These are phyloP conservation scores for Abortiporus biennis DNA, from an alignment of 1,284 basidiomycete genomes.

Conservation along the genomic window DNA sequence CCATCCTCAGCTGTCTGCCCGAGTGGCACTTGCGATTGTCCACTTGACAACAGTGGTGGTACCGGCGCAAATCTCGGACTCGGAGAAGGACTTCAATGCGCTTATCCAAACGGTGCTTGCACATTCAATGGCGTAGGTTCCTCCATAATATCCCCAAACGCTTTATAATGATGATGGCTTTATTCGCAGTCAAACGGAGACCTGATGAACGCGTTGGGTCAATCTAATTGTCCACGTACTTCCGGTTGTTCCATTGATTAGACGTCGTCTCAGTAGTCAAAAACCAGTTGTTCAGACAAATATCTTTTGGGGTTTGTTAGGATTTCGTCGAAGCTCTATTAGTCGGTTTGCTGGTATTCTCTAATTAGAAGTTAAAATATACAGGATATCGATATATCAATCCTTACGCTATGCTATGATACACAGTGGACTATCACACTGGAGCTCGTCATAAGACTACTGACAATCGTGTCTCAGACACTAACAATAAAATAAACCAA, in stretches of 20 bases:
- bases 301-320: too few relatives aligned
- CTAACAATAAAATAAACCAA: too few relatives aligned
- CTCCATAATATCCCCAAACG: not conserved
- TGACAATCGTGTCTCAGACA: too few relatives aligned
- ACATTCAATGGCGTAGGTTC: slow-evolving; percentile 8
- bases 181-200: not conserved
- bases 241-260: not conserved
- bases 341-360: too few relatives aligned
- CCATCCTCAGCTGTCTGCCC: slow-evolving; percentile 1
- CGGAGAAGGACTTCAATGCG: slow-evolving; percentile 5
- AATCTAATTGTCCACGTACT: slow-evolving; percentile 2
- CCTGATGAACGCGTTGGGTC: slow-evolving; percentile 6
- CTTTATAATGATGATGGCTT: not conserved
- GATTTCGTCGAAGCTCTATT: too few relatives aligned
- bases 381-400: too few relatives aligned
- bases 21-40: slow-evolving; percentile 4
- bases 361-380: too few relatives aligned
- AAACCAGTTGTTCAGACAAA: too few relatives aligned
- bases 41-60: not conserved
- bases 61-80: slow-evolving; percentile 1
- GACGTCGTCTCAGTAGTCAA: too few relatives aligned
- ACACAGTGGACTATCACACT: too few relatives aligned
- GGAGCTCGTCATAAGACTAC: too few relatives aligned
- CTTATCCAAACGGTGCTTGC: slow-evolving; percentile 6
- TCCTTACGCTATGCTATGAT: too few relatives aligned